Conservation (phyloP, 192 early-diverging fungal genomes). For the Podochytrium sp. region DNA sequence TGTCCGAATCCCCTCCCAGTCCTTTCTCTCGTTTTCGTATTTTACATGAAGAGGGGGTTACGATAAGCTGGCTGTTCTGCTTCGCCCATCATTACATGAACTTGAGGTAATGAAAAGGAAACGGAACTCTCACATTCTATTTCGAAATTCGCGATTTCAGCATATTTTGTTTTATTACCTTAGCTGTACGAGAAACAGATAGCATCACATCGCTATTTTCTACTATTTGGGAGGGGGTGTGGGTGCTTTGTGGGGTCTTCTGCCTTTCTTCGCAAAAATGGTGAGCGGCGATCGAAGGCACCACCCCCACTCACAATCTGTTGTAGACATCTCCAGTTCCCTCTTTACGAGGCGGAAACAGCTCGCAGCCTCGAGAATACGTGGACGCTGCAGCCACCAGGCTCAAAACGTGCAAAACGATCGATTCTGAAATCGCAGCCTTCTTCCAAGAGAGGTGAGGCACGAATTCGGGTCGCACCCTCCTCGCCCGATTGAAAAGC, state of each 20-base stretch:
- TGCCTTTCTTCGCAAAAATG: neutral
- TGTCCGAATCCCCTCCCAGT: too few relatives aligned
- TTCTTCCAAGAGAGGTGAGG: constrained; percentile 24
- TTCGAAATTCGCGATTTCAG: neutral
- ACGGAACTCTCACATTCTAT: neutral
- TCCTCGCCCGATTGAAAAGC: neutral
- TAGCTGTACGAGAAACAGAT: neutral
- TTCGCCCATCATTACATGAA: neutral
- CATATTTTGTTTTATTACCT: neutral
- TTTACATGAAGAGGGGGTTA: neutral
- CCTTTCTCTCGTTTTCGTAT: neutral
- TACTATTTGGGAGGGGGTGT: too few relatives aligned
- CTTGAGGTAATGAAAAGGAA: neutral
- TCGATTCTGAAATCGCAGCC: constrained; percentile 17
- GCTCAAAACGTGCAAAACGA: constrained; percentile 15
- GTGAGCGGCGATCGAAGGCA: neutral
- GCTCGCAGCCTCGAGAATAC: constrained; percentile 21
- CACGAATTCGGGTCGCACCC: neutral
- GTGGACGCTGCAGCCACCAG: constrained; percentile 8
- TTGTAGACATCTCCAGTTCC: too few relatives aligned
- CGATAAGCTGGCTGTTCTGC: too few relatives aligned
- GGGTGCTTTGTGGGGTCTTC: too few relatives aligned
- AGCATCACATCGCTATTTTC: neutral
- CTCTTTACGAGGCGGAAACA: neutral
- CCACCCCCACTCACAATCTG: neutral